Evolutionary conservation across 305 asterid genomes (phyloP).

Genomic region (Rubia tinctorum): DNA sequence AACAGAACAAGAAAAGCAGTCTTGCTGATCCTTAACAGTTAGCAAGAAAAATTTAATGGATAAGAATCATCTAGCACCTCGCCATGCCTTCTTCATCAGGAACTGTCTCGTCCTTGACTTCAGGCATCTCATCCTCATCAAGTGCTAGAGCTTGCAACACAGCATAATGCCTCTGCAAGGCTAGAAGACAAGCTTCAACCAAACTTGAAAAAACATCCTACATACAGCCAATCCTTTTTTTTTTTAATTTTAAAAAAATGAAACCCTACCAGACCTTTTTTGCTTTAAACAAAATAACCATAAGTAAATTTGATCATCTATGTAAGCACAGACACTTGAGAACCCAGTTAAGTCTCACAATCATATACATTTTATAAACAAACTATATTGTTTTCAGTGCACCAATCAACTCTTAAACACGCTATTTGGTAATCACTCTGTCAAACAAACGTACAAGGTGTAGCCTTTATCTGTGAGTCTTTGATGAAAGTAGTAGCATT

Average conservation of each 20-base stretch:
- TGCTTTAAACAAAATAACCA: not conserved
- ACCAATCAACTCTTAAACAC: not conserved
- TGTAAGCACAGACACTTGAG: not conserved
- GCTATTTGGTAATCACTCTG: not conserved
- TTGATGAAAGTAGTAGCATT: not conserved
- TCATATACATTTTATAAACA: not conserved
- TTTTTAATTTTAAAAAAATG: not conserved
- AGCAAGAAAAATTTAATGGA: not conserved
- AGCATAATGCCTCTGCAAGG: constrained; percentile 95
- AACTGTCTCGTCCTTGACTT: constrained; percentile 82
- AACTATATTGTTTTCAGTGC: not conserved
- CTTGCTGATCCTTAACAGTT: not conserved
- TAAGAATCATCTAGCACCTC: constrained; percentile 40
- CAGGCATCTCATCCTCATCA: constrained; percentile 97
- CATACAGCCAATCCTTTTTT: not conserved
- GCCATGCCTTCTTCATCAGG: constrained; percentile 97
- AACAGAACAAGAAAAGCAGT: not conserved
- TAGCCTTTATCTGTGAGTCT: not conserved
- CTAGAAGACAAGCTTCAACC: constrained; percentile 32
- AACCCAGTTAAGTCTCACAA: not conserved
- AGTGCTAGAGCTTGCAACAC: constrained; percentile 89
- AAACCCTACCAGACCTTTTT: not conserved
- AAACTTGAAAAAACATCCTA: not conserved
- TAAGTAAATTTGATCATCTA: not conserved
- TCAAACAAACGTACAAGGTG: not conserved